Conservation (phyloP, 192 early-diverging fungal genomes). For the Backusella westeae region DNA sequence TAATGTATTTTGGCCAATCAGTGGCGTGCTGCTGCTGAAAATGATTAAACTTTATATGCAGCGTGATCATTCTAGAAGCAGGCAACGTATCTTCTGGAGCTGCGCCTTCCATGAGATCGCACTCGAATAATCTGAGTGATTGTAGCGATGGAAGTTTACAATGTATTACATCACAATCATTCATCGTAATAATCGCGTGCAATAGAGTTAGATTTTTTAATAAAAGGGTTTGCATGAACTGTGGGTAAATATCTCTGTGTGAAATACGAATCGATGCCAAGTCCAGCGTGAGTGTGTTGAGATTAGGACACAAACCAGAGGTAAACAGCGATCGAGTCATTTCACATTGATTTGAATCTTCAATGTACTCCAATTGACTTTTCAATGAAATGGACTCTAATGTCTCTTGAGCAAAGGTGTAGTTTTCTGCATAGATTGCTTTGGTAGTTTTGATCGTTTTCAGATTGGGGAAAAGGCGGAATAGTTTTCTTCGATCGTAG, state of each 20-base stretch:
- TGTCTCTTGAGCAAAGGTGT: not conserved
- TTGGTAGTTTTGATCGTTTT: not conserved
- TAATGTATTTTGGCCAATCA: not conserved
- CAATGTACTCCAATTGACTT: not conserved
- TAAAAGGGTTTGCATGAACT: not conserved
- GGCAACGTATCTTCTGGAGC: not conserved
- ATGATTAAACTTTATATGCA: not conserved
- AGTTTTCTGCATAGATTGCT: not conserved
- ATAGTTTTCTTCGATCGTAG: not conserved
- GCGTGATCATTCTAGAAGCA: not conserved
- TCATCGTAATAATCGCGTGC: not conserved
- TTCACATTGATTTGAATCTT: not conserved
- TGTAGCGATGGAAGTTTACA: not conserved
- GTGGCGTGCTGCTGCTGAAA: not conserved
- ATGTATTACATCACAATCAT: not conserved
- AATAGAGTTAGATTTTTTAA: not conserved
- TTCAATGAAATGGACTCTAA: not conserved
- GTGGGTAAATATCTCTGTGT: not conserved
- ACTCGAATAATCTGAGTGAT: not conserved
- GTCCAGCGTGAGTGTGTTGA: not conserved
- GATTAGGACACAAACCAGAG: not conserved
- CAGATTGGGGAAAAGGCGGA: not conserved
- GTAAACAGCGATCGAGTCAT: not conserved
- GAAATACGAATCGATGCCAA: not conserved
- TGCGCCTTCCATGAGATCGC: not conserved